phyloP scores from a whole-genome alignment of 192 early-diverging fungal genomes.

The Podila minutissima region DNA sequence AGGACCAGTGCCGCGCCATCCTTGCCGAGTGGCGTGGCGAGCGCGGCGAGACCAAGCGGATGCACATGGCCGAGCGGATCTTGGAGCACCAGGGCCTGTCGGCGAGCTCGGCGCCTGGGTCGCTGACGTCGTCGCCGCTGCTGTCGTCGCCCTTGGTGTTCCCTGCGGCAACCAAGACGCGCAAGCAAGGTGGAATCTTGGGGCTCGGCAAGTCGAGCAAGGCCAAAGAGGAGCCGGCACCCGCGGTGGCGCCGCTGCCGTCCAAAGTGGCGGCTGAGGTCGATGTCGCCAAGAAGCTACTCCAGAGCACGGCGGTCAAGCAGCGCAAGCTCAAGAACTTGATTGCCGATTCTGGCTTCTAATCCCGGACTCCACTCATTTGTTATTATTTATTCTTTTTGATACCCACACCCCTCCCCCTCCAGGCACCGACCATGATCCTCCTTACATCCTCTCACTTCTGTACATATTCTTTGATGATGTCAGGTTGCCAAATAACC shows the following conservation, averaged over 20 bases:
- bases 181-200: constrained; percentile 14
- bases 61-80: constrained; percentile 50
- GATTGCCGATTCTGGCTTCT: constrained; percentile 43
- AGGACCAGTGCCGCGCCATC: constrained; percentile 23
- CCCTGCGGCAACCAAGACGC: constrained; percentile 3
- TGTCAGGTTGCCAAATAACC: too few relatives aligned
- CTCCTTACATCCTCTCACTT: background rate
- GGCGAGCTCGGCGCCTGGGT: background rate
- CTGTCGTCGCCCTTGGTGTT: background rate
- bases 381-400: background rate
- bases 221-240: constrained; percentile 10
- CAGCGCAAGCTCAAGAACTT: constrained; percentile 44
- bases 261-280: constrained; percentile 26
- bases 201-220: constrained; percentile 26
- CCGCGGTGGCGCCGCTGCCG: background rate
- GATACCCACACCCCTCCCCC: background rate
- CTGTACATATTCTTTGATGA: constrained; percentile 11
- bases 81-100: constrained; percentile 34
- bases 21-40: constrained; percentile 44
- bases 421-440: background rate
- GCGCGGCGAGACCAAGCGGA: constrained; percentile 40
- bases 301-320: constrained; percentile 32
- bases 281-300: constrained; percentile 36
- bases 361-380: background rate
- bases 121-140: constrained; percentile 11